These are phyloP conservation scores for Termitomyces sp. DNA, from an alignment of 768 basidiomycete species.

Conservation along the genomic window DNA sequence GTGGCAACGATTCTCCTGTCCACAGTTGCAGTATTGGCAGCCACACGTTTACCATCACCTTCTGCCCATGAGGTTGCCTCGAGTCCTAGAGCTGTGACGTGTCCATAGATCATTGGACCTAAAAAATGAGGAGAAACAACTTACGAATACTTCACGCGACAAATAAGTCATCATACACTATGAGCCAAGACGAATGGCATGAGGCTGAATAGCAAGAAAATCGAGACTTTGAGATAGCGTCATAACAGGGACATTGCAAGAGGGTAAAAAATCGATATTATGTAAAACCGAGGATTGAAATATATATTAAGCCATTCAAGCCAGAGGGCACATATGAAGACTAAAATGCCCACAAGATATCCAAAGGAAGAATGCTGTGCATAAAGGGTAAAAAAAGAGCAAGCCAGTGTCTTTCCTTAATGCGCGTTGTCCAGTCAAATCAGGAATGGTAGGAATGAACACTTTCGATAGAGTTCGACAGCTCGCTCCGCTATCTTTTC, in stretches of 20 bases:
- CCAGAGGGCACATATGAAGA: conserved; percentile 9
- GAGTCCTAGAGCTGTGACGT: neutral
- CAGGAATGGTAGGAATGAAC: conserved; percentile 11
- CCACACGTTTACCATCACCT: neutral
- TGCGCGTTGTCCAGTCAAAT: conserved; percentile 8
- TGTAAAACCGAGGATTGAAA: conserved; percentile 4
- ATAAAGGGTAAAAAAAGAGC: conserved; percentile 13
- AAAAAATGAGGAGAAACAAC: neutral
- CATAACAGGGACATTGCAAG: conserved; percentile 3
- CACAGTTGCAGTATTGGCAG: neutral
- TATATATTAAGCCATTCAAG: conserved; percentile 5
- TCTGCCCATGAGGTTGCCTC: neutral
- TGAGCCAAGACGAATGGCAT: neutral
- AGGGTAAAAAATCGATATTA: conserved; percentile 11
- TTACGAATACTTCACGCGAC: too few species aligned
- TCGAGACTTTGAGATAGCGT: conserved; percentile 5
- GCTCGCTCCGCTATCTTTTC: conserved; percentile 8
- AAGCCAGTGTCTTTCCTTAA: conserved; percentile 14
- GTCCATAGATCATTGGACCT: neutral
- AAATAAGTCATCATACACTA: neutral
- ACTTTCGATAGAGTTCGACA: conserved; percentile 5
- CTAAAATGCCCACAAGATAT: conserved; percentile 4
- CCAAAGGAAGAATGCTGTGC: conserved; percentile 10
- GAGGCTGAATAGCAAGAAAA: conserved; percentile 2
- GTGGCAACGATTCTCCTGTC: neutral